Evolutionary conservation across 2,329 filamentous ascomycete species (phyloP).

Genomic region (Colletotrichum trifolii): DNA sequence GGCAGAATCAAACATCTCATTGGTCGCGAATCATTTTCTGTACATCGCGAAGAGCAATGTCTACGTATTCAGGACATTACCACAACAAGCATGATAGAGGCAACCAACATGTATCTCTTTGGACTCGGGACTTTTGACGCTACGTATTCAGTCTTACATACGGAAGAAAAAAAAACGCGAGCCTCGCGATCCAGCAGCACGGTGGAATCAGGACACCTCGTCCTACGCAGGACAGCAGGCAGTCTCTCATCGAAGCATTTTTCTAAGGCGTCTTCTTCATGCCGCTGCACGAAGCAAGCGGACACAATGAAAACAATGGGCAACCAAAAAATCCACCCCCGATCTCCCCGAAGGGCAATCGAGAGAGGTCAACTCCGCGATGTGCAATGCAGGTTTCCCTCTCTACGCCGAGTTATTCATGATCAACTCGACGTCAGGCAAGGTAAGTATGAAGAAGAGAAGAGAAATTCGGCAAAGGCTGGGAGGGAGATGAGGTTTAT

Average conservation of each 20-base stretch:
- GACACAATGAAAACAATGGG: constrained; percentile 39
- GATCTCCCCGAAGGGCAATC: constrained; percentile 38
- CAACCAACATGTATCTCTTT: no score
- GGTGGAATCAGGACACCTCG: no score
- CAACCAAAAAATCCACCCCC: constrained; percentile 35
- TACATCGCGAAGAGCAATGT: no score
- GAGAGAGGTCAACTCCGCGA: constrained; percentile 40
- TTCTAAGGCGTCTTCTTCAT: constrained; percentile 21
- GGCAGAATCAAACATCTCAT: no score
- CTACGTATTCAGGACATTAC: no score
- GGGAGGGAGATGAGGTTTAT: constrained; percentile 41
- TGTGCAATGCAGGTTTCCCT: constrained; percentile 65
- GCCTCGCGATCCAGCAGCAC: no score
- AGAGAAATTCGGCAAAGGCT: constrained; percentile 25
- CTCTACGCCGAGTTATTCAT: constrained; percentile 53
- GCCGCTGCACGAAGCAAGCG: constrained; percentile 37
- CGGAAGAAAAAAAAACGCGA: no score
- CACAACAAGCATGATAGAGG: no score
- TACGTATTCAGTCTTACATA: no score
- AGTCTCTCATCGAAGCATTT: background rate
- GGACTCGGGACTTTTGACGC: no score
- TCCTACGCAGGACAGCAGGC: background rate
- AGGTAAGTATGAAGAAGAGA: constrained; percentile 62
- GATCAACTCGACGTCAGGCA: constrained; percentile 55
- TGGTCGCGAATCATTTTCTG: no score